phyloP scores from a whole-genome alignment of 352 stramenopile species.

The Phytophthora europaea region DNA sequence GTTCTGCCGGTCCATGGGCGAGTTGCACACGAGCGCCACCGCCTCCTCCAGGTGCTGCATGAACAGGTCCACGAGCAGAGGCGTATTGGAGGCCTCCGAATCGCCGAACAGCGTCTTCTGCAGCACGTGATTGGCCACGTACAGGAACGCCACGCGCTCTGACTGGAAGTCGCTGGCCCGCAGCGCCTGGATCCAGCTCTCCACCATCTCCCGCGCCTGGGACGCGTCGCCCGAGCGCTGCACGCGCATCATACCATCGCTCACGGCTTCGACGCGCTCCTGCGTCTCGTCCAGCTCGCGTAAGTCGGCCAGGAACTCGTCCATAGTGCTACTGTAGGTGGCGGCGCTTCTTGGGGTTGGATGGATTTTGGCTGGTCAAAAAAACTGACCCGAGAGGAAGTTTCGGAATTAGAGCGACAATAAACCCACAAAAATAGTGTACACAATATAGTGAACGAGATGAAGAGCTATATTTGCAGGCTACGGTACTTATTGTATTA shows the following conservation, averaged over 20 bases:
- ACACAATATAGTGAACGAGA: neutral
- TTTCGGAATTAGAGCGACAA: slow-evolving; percentile 12
- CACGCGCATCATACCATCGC: slow-evolving; percentile 73
- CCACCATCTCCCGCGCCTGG: slow-evolving; percentile 60
- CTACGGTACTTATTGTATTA: slow-evolving; percentile 12
- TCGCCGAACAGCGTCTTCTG: slow-evolving; percentile 71
- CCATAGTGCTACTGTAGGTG: slow-evolving; percentile 47
- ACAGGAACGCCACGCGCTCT: slow-evolving; percentile 85
- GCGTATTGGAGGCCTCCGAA: slow-evolving; percentile 21
- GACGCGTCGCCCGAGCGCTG: slow-evolving; percentile 42
- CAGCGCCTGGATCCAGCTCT: slow-evolving; percentile 73
- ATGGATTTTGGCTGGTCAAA: slow-evolving; percentile 22
- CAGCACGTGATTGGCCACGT: slow-evolving; percentile 88
- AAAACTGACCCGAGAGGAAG: neutral
- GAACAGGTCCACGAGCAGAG: slow-evolving; percentile 48
- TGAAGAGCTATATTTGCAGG: neutral
- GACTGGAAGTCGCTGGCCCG: slow-evolving; percentile 81
- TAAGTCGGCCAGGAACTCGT: slow-evolving; percentile 83
- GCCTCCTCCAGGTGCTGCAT: slow-evolving; percentile 68
- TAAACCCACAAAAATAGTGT: neutral
- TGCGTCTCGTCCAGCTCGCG: slow-evolving; percentile 84
- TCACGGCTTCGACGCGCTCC: slow-evolving; percentile 85
- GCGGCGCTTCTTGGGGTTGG: neutral
- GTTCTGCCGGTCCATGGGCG: slow-evolving; percentile 83
- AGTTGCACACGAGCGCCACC: slow-evolving; percentile 87